Conservation (phyloP, 169 alveolate species). For the Eimeria tenella region DNA sequence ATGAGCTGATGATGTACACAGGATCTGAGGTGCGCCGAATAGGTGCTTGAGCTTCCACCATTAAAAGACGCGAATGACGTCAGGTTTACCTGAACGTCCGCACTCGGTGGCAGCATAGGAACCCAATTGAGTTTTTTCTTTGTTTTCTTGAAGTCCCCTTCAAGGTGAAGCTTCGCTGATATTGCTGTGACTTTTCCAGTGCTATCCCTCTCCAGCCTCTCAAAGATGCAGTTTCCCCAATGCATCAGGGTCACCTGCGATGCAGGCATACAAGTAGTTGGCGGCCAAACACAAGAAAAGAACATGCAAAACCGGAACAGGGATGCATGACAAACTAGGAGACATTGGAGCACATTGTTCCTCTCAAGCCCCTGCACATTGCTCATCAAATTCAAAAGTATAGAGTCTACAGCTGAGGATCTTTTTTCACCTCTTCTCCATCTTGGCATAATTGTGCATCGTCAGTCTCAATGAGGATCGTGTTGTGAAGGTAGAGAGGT, state of each 20-base stretch:
- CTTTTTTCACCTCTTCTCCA: slow-evolving; percentile 91
- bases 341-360: too few species aligned
- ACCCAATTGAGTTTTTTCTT: slow-evolving; percentile 95
- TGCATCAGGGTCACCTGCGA: slow-evolving; percentile 94
- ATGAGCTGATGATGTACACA: too few species aligned
- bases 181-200: slow-evolving; percentile 84
- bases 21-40: too few species aligned
- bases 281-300: not conserved
- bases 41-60: too few species aligned
- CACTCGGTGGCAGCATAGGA: slow-evolving; percentile 80
- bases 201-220: slow-evolving; percentile 83
- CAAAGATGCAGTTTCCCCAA: slow-evolving; percentile 96
- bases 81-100: not conserved
- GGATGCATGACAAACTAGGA: too few species aligned
- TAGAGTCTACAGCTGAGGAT: too few species aligned
- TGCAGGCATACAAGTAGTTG: not conserved
- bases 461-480: slow-evolving; percentile 91
- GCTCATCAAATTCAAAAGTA: too few species aligned
- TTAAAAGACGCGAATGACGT: too few species aligned
- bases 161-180: slow-evolving; percentile 88
- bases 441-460: slow-evolving; percentile 93
- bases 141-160: slow-evolving; percentile 92
- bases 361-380: too few species aligned
- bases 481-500: slow-evolving; percentile 85
- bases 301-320: not conserved